Conservation (phyloP, 306 rosid genomes). For the Ormosia emarginata region DNA sequence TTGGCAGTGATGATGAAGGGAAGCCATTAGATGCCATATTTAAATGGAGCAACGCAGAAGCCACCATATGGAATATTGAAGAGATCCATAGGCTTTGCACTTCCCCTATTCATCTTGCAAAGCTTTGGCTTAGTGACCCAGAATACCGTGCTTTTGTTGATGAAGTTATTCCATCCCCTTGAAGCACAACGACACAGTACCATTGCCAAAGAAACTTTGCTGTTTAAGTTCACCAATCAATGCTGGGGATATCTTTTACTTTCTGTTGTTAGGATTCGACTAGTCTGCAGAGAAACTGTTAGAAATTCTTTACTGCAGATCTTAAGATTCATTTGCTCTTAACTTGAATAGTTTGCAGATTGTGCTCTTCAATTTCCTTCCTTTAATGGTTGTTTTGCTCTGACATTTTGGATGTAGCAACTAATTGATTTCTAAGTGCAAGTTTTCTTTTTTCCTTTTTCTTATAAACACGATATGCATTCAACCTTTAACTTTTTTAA, state of each 20-base stretch:
- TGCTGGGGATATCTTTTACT: not conserved
- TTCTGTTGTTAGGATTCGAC: too few relatives aligned
- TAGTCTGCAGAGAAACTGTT: too few relatives aligned
- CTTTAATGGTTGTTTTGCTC: not conserved
- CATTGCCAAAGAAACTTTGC: not conserved
- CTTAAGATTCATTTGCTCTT: not conserved
- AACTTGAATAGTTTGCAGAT: not conserved
- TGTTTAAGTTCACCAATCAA: not conserved
- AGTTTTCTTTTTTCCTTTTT: too few relatives aligned
- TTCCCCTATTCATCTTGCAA: constrained; percentile 31
- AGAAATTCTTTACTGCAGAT: not conserved
- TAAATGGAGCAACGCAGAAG: constrained; percentile 5
- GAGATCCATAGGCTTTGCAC: constrained; percentile 17
- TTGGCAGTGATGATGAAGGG: constrained; percentile 19
- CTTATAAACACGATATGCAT: too few relatives aligned
- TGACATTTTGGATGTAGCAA: not conserved
- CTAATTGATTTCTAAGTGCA: not conserved
- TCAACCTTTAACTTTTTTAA: too few relatives aligned
- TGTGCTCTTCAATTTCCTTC: not conserved
- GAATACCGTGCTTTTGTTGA: not conserved
- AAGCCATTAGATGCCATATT: constrained; percentile 18
- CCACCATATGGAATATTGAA: constrained; percentile 31
- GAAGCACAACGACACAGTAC: not conserved
- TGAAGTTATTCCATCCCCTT: constrained; percentile 5
- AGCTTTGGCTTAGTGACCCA: constrained; percentile 28